Conservation (phyloP, 2,329 filamentous ascomycete genomes). For the Diaporthe longicolla region DNA sequence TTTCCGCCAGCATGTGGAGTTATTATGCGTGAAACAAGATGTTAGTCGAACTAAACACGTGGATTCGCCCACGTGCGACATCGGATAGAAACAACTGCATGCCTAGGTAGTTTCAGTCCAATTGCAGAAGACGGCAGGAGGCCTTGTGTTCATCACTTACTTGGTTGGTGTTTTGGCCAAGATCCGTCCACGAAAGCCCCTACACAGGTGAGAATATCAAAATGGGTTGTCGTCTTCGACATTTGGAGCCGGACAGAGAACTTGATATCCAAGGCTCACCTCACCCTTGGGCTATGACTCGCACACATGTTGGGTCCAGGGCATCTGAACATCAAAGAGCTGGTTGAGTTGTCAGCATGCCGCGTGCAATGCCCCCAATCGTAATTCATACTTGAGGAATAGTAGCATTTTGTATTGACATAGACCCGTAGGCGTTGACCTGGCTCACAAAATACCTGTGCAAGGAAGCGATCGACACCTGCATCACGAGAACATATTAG, state of each 20-base stretch:
- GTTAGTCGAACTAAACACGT: too few relatives aligned
- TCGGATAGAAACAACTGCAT: not conserved
- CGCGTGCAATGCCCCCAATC: accelerated
- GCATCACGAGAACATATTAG: not conserved
- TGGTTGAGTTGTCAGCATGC: not conserved
- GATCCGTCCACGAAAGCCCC: too few relatives aligned
- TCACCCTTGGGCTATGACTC: not conserved
- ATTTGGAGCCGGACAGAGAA: not conserved
- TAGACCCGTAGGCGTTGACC: not conserved
- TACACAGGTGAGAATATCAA: not conserved
- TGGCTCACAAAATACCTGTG: not conserved
- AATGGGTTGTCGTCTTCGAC: not conserved
- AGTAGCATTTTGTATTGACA: not conserved
- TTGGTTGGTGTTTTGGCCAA: too few relatives aligned
- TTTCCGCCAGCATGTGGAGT: not conserved
- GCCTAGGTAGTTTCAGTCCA: not conserved
- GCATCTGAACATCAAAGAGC: not conserved
- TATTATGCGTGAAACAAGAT: not conserved
- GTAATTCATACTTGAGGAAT: too few relatives aligned
- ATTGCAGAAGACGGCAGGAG: not conserved
- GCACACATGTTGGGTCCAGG: not conserved
- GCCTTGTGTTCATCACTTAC: not conserved
- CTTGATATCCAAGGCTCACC: too few relatives aligned
- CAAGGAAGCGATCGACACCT: not conserved
- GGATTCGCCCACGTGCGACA: not conserved